Conservation (phyloP, 441 rosid genomes). For the Gossypium davidsonii region DNA sequence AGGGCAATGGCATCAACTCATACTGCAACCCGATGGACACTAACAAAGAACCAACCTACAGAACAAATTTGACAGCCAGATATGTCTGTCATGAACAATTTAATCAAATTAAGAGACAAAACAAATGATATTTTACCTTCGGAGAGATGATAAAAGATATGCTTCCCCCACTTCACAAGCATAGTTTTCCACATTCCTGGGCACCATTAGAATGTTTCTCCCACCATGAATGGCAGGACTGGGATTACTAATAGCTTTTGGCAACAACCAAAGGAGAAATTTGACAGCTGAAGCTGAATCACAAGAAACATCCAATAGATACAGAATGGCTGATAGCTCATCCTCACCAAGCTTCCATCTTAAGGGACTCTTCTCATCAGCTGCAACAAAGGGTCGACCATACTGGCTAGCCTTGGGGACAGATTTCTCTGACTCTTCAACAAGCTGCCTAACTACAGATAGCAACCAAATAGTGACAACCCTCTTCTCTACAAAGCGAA, state of each 20-base stretch:
- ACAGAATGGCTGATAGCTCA: slow-evolving; percentile 69
- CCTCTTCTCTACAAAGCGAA: slow-evolving; percentile 78
- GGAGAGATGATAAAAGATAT: slow-evolving; percentile 64
- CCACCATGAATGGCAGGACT: slow-evolving; percentile 65
- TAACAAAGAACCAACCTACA: background rate
- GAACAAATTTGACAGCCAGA: background rate
- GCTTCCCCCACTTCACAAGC: slow-evolving; percentile 85
- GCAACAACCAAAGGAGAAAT: slow-evolving; percentile 85
- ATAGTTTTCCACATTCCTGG: slow-evolving; percentile 64
- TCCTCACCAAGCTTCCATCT: slow-evolving; percentile 96
- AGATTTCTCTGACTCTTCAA: slow-evolving; percentile 77
- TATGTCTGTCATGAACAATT: background rate
- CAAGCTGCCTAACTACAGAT: slow-evolving; percentile 58
- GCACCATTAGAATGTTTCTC: slow-evolving; percentile 47
- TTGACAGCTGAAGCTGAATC: slow-evolving; percentile 77
- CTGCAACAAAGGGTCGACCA: slow-evolving; percentile 43
- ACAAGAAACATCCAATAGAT: slow-evolving; percentile 72
- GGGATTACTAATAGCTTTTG: slow-evolving; percentile 60
- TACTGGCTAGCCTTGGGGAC: slow-evolving; percentile 54
- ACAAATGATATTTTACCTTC: slow-evolving; percentile 49
- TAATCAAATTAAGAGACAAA: slow-evolving; percentile 4
- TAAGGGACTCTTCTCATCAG: slow-evolving; percentile 53
- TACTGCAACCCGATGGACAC: background rate
- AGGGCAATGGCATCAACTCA: background rate
- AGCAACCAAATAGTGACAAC: slow-evolving; percentile 74